Conservation (phyloP, 208 protist genomes). For the Leishmania lainsoni region DNA sequence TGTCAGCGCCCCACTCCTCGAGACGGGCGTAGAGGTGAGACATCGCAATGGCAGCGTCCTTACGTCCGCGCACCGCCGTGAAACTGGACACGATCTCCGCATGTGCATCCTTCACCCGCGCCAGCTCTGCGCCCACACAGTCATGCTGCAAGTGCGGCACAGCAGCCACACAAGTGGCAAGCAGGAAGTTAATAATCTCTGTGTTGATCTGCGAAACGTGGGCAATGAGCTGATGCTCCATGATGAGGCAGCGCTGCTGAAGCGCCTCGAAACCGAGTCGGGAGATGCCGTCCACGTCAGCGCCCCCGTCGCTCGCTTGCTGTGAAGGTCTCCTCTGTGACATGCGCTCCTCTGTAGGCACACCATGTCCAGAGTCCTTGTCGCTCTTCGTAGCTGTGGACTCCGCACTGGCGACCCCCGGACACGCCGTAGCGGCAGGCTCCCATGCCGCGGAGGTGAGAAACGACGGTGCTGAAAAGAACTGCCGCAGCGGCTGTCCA, state of each 20-base stretch:
- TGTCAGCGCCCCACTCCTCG: slow-evolving; percentile 19
- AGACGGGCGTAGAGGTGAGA: slow-evolving; percentile 20
- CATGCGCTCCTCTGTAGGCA: background rate
- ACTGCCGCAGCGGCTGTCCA: background rate
- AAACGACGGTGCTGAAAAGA: background rate
- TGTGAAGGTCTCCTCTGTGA: background rate
- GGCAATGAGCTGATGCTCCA: slow-evolving; percentile 62
- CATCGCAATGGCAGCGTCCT: slow-evolving; percentile 28
- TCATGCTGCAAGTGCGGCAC: slow-evolving; percentile 33
- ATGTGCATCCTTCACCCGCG: slow-evolving; percentile 14
- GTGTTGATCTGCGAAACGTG: slow-evolving; percentile 77
- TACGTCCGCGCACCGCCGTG: slow-evolving; percentile 18
- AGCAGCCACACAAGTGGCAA: slow-evolving; percentile 41
- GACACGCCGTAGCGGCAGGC: background rate
- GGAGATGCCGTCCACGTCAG: too few relatives aligned
- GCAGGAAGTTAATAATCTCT: slow-evolving; percentile 84
- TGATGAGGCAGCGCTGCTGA: slow-evolving; percentile 8
- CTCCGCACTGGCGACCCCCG: background rate
- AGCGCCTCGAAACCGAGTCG: slow-evolving; percentile 9
- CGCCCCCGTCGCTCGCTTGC: background rate
- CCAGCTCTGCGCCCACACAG: slow-evolving; percentile 25
- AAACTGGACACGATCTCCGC: slow-evolving; percentile 24
- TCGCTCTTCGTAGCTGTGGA: background rate
- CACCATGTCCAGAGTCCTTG: background rate
- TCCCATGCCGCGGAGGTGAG: background rate